These are phyloP conservation scores for Populus deltoides DNA, from an alignment of 345 rosid genomes.

Conservation along the genomic window DNA sequence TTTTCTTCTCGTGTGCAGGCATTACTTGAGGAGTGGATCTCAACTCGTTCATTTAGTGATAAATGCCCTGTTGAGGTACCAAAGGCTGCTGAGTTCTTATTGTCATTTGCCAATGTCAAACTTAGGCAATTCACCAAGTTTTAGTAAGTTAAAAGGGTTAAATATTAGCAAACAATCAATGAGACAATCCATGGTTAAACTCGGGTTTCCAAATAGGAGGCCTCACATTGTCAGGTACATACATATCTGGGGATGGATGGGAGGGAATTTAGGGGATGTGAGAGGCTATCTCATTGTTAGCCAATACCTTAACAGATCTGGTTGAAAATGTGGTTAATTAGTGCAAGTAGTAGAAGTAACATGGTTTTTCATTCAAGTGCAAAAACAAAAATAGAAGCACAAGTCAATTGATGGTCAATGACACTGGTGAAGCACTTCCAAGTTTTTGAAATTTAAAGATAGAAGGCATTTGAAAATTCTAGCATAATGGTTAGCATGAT, in stretches of 20 bases:
- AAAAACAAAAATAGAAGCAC: not conserved
- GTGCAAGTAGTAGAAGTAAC: not conserved
- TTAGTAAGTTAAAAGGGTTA: not conserved
- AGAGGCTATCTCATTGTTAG: not conserved
- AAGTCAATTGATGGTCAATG: not conserved
- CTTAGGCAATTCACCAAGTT: not conserved
- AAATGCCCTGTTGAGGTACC: constrained; percentile 63
- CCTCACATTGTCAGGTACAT: not conserved
- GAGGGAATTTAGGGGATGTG: not conserved
- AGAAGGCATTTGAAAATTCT: not conserved
- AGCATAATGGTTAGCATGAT: not conserved
- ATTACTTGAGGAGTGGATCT: constrained; percentile 89
- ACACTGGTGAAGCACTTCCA: not conserved
- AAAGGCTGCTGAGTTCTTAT: not conserved
- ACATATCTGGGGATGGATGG: not conserved
- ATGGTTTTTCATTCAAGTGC: not conserved
- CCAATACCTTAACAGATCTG: not conserved
- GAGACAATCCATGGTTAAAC: not conserved
- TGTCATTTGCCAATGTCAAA: not conserved
- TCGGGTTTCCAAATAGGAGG: not conserved
- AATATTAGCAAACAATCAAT: not conserved
- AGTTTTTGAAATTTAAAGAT: not conserved
- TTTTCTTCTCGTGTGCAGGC: constrained; percentile 47
- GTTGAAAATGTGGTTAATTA: not conserved
- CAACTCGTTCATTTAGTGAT: constrained; percentile 55